Conservation (phyloP, 108 stramenopile genomes). For the Cyclostephanos invisitatus region DNA sequence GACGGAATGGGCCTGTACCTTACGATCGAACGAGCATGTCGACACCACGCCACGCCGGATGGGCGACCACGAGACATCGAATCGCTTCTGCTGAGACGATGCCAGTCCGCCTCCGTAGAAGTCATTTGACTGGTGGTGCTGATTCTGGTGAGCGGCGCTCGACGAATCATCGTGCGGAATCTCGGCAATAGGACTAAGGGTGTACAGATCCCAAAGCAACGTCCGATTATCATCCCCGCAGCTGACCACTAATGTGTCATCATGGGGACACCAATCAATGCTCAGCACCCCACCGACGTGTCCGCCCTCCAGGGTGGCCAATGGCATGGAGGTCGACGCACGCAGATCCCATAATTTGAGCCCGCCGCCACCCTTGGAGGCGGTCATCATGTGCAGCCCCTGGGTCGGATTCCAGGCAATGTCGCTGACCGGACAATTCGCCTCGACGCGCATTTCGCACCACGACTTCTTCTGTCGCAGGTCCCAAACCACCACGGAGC, state of each 20-base stretch:
- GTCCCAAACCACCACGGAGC: slow-evolving; percentile 94
- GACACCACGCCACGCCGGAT: slow-evolving; percentile 84
- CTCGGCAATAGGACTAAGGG: slow-evolving; percentile 86
- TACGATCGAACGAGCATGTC: slow-evolving; percentile 95
- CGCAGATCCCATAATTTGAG: slow-evolving; percentile 95
- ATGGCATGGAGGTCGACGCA: slow-evolving; percentile 90
- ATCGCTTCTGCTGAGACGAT: slow-evolving; percentile 74
- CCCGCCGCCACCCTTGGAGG: slow-evolving; percentile 89
- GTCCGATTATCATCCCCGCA: slow-evolving; percentile 97
- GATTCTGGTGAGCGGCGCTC: neutral
- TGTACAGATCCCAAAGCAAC: slow-evolving; percentile 93
- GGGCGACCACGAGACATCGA: slow-evolving; percentile 92
- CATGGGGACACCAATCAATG: slow-evolving; percentile 95
- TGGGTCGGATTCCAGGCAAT: slow-evolving; percentile 95
- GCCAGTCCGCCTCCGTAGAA: slow-evolving; percentile 65
- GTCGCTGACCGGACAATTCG: slow-evolving; percentile 67
- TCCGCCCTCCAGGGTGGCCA: slow-evolving; percentile 88
- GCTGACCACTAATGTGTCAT: slow-evolving; percentile 79
- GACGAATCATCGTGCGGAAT: slow-evolving; percentile 63
- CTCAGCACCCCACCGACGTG: slow-evolving; percentile 91
- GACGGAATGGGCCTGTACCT: slow-evolving; percentile 93
- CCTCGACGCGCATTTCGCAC: slow-evolving; percentile 86
- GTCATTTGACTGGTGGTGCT: slow-evolving; percentile 15
- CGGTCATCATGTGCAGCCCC: slow-evolving; percentile 94
- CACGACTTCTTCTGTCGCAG: slow-evolving; percentile 92